These are phyloP conservation scores for Curvularia hawaiiensis DNA, from an alignment of 2,329 filamentous ascomycete genomes.

Conservation along the genomic window DNA sequence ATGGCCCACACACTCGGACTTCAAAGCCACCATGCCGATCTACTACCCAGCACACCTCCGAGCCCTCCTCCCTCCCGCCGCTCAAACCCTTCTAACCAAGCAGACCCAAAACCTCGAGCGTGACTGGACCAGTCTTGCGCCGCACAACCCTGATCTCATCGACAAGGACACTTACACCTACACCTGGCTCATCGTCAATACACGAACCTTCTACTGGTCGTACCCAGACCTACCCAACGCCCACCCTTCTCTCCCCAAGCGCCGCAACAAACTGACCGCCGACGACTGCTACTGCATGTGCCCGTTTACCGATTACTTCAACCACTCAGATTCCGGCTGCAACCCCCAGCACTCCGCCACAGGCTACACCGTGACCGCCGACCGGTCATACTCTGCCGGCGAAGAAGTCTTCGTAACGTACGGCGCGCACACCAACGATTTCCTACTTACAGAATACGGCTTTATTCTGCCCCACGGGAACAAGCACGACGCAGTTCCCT, in stretches of 20 bases:
- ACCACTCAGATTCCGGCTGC: constrained; percentile 58
- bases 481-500: constrained; percentile 47
- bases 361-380: constrained; percentile 62
- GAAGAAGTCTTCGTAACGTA: constrained; percentile 74
- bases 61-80: constrained; percentile 46
- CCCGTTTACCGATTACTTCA: constrained; percentile 77
- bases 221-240: constrained; percentile 47
- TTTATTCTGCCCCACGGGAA: constrained; percentile 48
- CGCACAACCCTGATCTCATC: constrained; percentile 50
- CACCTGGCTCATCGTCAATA: constrained; percentile 66
- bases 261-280: constrained; percentile 47
- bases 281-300: constrained; percentile 70
- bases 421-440: constrained; percentile 73
- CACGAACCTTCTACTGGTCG: constrained; percentile 64
- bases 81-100: constrained; percentile 53
- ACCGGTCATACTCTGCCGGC: constrained; percentile 57
- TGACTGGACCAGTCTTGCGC: constrained; percentile 56
- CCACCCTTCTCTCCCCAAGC: constrained; percentile 50
- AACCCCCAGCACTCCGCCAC: constrained; percentile 56
- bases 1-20: constrained; percentile 67
- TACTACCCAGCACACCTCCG: constrained; percentile 56
- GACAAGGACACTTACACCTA: constrained; percentile 56
- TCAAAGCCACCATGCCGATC: constrained; percentile 63
- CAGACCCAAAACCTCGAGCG: constrained; percentile 60
- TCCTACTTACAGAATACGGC: constrained; percentile 71